Base-by-base conservation (phyloP, 192 early-diverging fungal genomes). In the Glomus cerebriforme region DNA sequence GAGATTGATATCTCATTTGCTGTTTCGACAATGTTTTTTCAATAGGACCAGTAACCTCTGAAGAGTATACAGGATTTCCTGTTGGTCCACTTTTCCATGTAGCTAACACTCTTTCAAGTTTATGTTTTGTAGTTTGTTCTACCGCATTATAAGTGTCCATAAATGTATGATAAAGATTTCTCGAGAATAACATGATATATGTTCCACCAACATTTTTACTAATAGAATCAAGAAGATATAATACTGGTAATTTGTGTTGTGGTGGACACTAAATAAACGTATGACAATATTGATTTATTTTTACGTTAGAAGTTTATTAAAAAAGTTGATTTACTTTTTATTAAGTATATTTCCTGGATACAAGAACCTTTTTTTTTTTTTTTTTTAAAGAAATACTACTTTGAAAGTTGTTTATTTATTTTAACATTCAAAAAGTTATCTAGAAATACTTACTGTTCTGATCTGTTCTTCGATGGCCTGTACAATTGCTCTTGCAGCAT, bases 151-250 rank as follows among this genome's bases (percentile, higher is more conserved):
- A 99, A 37, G 96, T 90, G 66, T 90, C 89, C 39, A 92, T 75
- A 78, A 97, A 99, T 7, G 91, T 83, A 54, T 77, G 85, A n/a
- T 87, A 90, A 73, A 99, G 87, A 47, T 93, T 90, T 13, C 88
- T 83, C 37, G 88, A 83, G 86, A 99, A 95, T 26, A 92, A 82
- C 22, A 82, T 79, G 4, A 93, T 75, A 85, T 96, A 99, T 27
- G 85, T 85, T 17, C 87, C 90, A 27, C 96, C 95, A 58, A 96
- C 93, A 83, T 97, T 97, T 83, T 99, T 99, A 81, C 91, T 90
- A 26, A 99, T 99, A 22, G 97, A 99, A 85, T 99, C 97, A 35
- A 99, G 87, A 49, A 99, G 85, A 82, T 96, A 99, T 22, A 99
- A 84, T 0, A 92, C 87, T 12, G 96, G 96, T 13, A 99, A 88